Conservation (phyloP, 768 basidiomycete genomes). For the Tricholoma flavovirens region DNA sequence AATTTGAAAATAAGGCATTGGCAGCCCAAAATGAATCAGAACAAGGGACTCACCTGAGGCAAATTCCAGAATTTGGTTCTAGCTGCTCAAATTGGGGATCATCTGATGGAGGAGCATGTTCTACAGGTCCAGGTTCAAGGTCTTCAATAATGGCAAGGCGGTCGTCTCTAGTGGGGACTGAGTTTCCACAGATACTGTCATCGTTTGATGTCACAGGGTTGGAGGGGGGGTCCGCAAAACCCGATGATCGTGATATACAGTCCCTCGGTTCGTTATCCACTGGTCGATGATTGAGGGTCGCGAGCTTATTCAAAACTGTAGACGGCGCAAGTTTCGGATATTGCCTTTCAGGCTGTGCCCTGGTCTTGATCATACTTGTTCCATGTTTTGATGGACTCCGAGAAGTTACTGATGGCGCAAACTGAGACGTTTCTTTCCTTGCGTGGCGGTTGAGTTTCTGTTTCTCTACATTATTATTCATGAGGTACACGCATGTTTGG, state of each 20-base stretch:
- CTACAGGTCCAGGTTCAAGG: constrained; percentile 69
- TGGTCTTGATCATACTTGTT: neutral
- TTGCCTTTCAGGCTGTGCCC: constrained; percentile 5
- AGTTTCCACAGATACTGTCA: constrained; percentile 1
- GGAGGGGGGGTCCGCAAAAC: constrained; percentile 33
- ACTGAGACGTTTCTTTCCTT: neutral
- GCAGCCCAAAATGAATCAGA: neutral
- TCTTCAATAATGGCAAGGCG: constrained; percentile 68
- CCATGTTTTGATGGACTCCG: constrained; percentile 2
- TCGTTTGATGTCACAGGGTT: neutral
- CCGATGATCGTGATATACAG: constrained; percentile 22
- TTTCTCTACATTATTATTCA: constrained; percentile 24
- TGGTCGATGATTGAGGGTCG: constrained; percentile 25
- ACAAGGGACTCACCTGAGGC: constrained; percentile 59
- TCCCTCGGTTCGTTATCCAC: constrained; percentile 7
- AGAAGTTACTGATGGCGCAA: neutral
- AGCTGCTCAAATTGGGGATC: constrained; percentile 73
- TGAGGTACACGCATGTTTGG: constrained; percentile 1
- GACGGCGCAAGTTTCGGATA: constrained; percentile 42
- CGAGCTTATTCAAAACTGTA: constrained; percentile 46
- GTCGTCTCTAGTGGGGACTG: constrained; percentile 44
- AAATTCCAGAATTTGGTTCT: constrained; percentile 90
- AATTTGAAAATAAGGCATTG: constrained; percentile 2
- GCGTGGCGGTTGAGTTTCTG: constrained; percentile 32
- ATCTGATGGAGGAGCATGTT: constrained; percentile 63